Evolutionary conservation across 2,329 filamentous ascomycete species (phyloP), one percentile per base, ranked within the genome.

Genomic region (Epichloe coenophiala): DNA sequence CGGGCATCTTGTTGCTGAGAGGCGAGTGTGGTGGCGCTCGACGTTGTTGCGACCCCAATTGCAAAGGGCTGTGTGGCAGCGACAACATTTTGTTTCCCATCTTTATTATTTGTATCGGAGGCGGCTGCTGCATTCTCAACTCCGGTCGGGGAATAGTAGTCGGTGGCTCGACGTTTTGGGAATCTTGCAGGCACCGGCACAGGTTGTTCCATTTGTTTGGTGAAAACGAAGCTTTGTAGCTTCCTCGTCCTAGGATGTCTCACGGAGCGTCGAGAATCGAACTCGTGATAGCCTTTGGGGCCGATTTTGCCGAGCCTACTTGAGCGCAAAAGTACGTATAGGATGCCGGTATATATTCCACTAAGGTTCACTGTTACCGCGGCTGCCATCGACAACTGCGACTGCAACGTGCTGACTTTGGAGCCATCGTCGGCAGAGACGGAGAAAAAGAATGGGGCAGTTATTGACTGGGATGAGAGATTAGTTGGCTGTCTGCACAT

Each of bases 301-400:
- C 65, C 73, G 47, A 81, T 78, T 27, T 76, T 76, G 12, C 75
- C 72, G 12, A 75, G 71, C 13, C 74, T 77, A 55, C 79, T 83
- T 3, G 81, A 80, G 55, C 83, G 76, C 47, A 87, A 70, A 57
- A 85, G 83, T 8, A 86, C 68, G 57, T 86, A 82, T 23, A 86
- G 71, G 15, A 80, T 75, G 4, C 81, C 80, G 15, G 78, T 81
- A 61, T 81, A 72, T 15, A 86, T 66, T 2, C 83, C 83, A 0
- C 81, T 81, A 2, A 84, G 70, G 59, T 85, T 85, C 15, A 80
- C 71, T 3, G 81, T 78, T 6, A 86, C 78, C 15, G 81, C 77
- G 27, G 80, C 79, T 40, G 84, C 75, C 71, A 83, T 80, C 2
- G 78, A 72, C 4, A 82, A 66, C 52, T 63, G 75, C 43, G 76